Base-by-base conservation (phyloP, 768 basidiomycete genomes). In the Auriculariales sp. region DNA sequence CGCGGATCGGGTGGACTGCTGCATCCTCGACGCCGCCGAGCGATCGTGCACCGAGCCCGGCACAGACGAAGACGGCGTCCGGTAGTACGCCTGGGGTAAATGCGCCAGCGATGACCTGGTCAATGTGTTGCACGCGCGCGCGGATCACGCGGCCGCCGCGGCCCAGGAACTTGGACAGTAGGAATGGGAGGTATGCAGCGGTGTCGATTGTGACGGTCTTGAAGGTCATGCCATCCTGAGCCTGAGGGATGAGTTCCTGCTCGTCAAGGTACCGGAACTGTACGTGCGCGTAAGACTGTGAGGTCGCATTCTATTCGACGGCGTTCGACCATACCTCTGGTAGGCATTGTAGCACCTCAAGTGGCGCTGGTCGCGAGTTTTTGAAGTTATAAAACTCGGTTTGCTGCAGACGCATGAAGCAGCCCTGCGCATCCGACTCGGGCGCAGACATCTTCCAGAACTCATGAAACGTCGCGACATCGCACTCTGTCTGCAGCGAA, bases 371-470 rank as follows among this genome's bases (percentile, higher is more conserved):
- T 19, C 66, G 61, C 3, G 65, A 61, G 39, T 65, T 66, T 15
- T 62, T 63, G 12, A 67, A 66, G 27, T 61, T 63, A 59, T 71
- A 76, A 58, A 77, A 79, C 56, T 85, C 79, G 0, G 72, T 78
- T 51, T 88, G 79, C 0, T 62, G 64, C 12, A 81, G 62, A 34
- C 82, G 77, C 32, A 81, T 62, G 68, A 89, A 84, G 52, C 74
- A 78, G 22, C 71, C 68, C 52, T 83, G 77, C 0, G 74, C 70
- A 10, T 68, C 66, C 11, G 35, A n/a, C 28, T 67, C 67, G 2
- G 73, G 75, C 3, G 69, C 71, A 0, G 86, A 87, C 54, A 88
- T 67, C 51, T 73, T 66, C 82, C 82, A 86, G 74, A 90, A 76
- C 3, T 64, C 66, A n/a, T 79, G 62, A 61, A 91, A 87, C 1